A percentile compares a stretch with the other conserved stretches of the same genome.
Evolutionary conservation across 1,284 basidiomycete genomes (phyloP).

Genomic region (Rhodotorula sp.): DNA sequence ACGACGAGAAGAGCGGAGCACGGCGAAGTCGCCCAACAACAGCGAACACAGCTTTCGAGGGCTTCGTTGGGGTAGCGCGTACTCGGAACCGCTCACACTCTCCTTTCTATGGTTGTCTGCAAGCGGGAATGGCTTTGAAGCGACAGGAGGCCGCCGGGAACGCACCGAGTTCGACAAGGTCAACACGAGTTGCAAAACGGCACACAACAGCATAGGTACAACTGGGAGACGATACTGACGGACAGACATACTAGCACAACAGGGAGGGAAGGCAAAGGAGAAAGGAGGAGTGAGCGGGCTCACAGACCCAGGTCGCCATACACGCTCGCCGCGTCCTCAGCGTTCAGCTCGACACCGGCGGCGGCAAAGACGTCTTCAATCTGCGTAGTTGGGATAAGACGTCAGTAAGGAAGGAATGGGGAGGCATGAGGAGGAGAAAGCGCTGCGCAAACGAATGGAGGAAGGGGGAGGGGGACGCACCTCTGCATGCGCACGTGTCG

Average conservation of each 20-base stretch:
- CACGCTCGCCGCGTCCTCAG: slow-evolving; percentile 25
- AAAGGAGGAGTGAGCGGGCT: neutral
- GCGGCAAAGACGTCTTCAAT: slow-evolving; percentile 36
- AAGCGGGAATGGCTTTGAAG: neutral
- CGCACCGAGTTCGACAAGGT: neutral
- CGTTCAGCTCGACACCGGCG: slow-evolving; percentile 31
- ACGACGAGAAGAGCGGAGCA: neutral
- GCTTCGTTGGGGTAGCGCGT: too few relatives aligned
- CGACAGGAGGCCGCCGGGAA: accelerated
- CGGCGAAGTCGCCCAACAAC: neutral
- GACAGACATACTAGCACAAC: neutral
- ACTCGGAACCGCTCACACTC: too few relatives aligned
- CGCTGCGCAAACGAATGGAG: too few relatives aligned
- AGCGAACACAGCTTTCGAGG: too few relatives aligned
- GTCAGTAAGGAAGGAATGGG: neutral
- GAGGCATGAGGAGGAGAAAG: too few relatives aligned
- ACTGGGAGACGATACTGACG: neutral
- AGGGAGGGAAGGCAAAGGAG: neutral
- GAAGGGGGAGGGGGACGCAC: too few relatives aligned
- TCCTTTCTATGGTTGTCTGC: too few relatives aligned
- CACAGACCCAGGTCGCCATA: slow-evolving; percentile 13
- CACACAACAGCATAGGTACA: neutral
- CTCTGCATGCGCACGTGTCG: slow-evolving; percentile 37
- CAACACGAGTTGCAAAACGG: neutral
- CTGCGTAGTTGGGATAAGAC: neutral